Conservation (phyloP, 345 rosid species). For the Brassica juncea region DNA sequence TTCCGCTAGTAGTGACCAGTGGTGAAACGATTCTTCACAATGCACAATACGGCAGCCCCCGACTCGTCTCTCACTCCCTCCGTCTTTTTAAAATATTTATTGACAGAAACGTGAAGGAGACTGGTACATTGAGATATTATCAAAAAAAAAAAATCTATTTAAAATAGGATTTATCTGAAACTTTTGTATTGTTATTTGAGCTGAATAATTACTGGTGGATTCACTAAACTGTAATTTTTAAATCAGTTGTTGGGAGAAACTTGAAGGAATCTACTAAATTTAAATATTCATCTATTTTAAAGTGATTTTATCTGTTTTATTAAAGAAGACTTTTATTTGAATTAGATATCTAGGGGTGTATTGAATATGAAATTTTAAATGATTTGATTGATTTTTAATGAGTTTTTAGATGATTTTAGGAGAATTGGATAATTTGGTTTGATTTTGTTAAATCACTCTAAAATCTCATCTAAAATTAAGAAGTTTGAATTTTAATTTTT, state of each 20-base stretch:
- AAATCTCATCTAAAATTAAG: no score
- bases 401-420: no score
- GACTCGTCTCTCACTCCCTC: slow-evolving; percentile 31
- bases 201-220: no score
- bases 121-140: not conserved
- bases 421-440: no score
- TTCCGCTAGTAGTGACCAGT: slow-evolving; percentile 18
- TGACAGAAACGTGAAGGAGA: not conserved
- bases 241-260: not conserved
- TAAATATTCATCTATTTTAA: not conserved
- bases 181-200: no score
- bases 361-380: no score
- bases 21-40: slow-evolving; percentile 26
- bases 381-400: no score
- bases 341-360: not conserved
- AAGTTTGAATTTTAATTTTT: no score
- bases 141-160: no score
- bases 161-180: no score
- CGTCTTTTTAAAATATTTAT: slow-evolving; percentile 25
- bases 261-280: not conserved
- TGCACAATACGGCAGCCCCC: slow-evolving; percentile 27
- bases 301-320: not conserved
- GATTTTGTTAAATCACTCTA: no score
- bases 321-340: not conserved
- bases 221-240: no score